Percentiles rank a stretch among this genome's conserved stretches.
Conservation (phyloP, 805 yeast genomes). For the Maudiozyma bulderi region DNA sequence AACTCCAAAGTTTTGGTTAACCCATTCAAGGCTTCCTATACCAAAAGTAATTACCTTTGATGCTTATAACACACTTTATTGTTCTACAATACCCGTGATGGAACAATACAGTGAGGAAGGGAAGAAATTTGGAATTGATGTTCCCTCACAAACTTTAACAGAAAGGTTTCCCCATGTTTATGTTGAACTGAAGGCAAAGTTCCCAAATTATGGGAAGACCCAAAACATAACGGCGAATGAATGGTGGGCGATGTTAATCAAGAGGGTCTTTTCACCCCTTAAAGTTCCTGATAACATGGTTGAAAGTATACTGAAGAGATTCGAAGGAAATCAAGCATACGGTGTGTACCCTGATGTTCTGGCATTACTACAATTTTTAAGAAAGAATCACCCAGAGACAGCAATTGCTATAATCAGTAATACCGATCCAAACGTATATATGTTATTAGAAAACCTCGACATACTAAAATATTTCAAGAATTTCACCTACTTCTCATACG, state of each 20-base stretch:
- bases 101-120: constrained; percentile 46
- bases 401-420: constrained; percentile 44
- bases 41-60: constrained; percentile 53
- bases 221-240: constrained; percentile 26
- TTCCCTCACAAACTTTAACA: constrained; percentile 20
- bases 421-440: constrained; percentile 48
- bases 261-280: constrained; percentile 33
- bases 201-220: constrained; percentile 57
- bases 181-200: constrained; percentile 29
- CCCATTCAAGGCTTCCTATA: constrained; percentile 4
- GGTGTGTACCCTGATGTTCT: constrained; percentile 44
- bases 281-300: constrained; percentile 32
- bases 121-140: constrained; percentile 33
- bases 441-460: constrained; percentile 39
- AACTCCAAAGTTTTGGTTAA: constrained; percentile 8
- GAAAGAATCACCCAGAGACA: constrained; percentile 26
- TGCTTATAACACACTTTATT: constrained; percentile 57
- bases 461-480: constrained; percentile 33
- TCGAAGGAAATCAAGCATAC: constrained; percentile 45
- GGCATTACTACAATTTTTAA: constrained; percentile 33
- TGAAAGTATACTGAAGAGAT: constrained; percentile 37
- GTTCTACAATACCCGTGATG: constrained; percentile 45
- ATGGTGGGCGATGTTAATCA: constrained; percentile 55
- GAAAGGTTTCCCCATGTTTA: constrained; percentile 28
- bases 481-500: constrained; percentile 45